phyloP scores from a whole-genome alignment of 306 rosid species.

The Sophora flavescens region DNA sequence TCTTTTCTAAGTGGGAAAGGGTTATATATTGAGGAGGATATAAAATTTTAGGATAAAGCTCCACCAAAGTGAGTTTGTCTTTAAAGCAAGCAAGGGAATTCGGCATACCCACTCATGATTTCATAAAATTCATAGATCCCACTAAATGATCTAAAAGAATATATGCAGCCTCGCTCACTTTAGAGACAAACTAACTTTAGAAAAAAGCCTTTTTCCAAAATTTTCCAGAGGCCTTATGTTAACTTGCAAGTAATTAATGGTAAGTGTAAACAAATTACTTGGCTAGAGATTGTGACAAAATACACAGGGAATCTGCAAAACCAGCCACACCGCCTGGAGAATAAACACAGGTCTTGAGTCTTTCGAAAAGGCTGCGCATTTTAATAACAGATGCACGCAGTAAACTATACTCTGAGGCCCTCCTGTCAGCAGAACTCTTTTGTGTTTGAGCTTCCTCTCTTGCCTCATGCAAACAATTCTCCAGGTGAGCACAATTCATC shows the following conservation, averaged over 20 bases:
- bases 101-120: no score
- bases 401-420: slow-evolving; percentile 86
- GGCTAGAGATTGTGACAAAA: slow-evolving; percentile 84
- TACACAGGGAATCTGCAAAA: slow-evolving; percentile 75
- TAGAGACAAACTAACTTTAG: no score
- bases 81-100: no score
- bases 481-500: slow-evolving; percentile 99
- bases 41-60: no score
- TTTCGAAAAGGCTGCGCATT: slow-evolving; percentile 86
- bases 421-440: slow-evolving; percentile 93
- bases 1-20: neutral
- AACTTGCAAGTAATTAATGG: neutral
- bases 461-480: slow-evolving; percentile 96
- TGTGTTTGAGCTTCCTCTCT: slow-evolving; percentile 99
- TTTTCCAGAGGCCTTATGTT: neutral
- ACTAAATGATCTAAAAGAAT: no score
- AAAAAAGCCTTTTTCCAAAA: neutral
- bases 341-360: slow-evolving; percentile 75
- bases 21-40: no score
- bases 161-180: no score
- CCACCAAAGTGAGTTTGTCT: no score
- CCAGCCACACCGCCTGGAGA: slow-evolving; percentile 77
- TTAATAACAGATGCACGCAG: slow-evolving; percentile 85
- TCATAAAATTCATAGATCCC: no score
- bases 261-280: slow-evolving; percentile 63